These are phyloP conservation scores for Hura crepitans DNA, from an alignment of 441 rosid genomes.

Conservation along the genomic window DNA sequence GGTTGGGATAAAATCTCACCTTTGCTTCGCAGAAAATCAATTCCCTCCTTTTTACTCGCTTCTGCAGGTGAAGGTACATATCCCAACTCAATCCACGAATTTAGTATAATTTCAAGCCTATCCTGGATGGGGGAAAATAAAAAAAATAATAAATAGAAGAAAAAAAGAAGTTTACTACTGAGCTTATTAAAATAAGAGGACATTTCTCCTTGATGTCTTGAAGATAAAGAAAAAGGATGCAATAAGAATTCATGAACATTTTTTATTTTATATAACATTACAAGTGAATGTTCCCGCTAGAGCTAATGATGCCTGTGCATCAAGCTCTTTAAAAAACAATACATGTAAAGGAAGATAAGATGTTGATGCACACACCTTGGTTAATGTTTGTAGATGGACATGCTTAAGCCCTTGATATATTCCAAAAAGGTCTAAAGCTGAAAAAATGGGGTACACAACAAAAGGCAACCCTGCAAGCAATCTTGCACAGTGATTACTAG, in stretches of 20 bases:
- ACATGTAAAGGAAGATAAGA: conserved; percentile 4
- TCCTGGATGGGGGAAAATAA: conserved; percentile 47
- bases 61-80: conserved; percentile 68
- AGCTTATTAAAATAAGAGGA: background rate
- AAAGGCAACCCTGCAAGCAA: conserved; percentile 70
- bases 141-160: no score
- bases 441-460: conserved; percentile 65
- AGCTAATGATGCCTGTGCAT: background rate
- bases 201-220: background rate
- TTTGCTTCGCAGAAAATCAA: conserved; percentile 48
- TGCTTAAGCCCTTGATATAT: conserved; percentile 85
- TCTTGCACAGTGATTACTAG: conserved; percentile 34
- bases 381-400: conserved; percentile 78
- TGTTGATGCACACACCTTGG: conserved; percentile 49
- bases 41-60: conserved; percentile 71
- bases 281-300: background rate
- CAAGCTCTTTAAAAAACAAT: background rate
- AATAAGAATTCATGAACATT: background rate
- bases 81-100: conserved; percentile 63
- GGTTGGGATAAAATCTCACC: conserved; percentile 31
- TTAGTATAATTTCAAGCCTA: conserved; percentile 75
- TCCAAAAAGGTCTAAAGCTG: conserved; percentile 76
- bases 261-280: conserved; percentile 1
- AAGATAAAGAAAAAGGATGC: background rate
- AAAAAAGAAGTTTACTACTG: background rate